Conservation (phyloP, 306 rosid genomes). For the Begonia fuchsioides region DNA sequence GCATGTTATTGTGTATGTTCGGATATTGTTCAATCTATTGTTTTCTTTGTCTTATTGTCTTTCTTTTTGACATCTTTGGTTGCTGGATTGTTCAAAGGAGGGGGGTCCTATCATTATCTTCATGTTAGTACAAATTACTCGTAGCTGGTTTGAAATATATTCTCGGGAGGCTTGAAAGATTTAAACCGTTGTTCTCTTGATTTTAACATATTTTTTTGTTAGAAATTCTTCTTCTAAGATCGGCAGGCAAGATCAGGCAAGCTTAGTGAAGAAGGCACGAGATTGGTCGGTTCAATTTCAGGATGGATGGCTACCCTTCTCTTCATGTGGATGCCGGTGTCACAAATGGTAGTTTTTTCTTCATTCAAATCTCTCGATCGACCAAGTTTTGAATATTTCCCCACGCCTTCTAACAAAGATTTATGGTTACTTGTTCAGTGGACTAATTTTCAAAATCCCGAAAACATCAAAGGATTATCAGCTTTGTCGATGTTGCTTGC, state of each 20-base stretch:
- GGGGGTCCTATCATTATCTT: too few relatives aligned
- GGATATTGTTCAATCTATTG: too few relatives aligned
- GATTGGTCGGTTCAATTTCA: conserved; percentile 80
- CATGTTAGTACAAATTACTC: too few relatives aligned
- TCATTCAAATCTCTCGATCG: conserved; percentile 8
- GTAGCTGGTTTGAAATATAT: neutral
- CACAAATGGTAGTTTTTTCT: conserved; percentile 56
- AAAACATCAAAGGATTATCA: conserved; percentile 89
- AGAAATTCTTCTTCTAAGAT: conserved; percentile 15
- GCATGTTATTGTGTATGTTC: too few relatives aligned
- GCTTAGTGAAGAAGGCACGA: conserved; percentile 53
- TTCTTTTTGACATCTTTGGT: too few relatives aligned
- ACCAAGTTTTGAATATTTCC: conserved; percentile 3
- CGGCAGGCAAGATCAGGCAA: conserved; percentile 69
- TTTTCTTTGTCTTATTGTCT: too few relatives aligned
- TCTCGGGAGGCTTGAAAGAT: neutral
- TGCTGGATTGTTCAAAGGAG: too few relatives aligned
- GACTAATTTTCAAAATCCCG: conserved; percentile 91
- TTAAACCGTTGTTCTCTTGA: too few relatives aligned
- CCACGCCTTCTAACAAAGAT: conserved; percentile 7
- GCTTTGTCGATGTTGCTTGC: conserved; percentile 88
- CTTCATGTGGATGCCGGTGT: conserved; percentile 99
- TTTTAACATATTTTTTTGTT: conserved; percentile 8
- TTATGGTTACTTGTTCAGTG: conserved; percentile 42
- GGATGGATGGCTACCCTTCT: conserved; percentile 97